These are phyloP conservation scores for Colletotrichum echinochloae DNA, from an alignment of 2,329 filamentous ascomycete genomes.

Conservation along the genomic window DNA sequence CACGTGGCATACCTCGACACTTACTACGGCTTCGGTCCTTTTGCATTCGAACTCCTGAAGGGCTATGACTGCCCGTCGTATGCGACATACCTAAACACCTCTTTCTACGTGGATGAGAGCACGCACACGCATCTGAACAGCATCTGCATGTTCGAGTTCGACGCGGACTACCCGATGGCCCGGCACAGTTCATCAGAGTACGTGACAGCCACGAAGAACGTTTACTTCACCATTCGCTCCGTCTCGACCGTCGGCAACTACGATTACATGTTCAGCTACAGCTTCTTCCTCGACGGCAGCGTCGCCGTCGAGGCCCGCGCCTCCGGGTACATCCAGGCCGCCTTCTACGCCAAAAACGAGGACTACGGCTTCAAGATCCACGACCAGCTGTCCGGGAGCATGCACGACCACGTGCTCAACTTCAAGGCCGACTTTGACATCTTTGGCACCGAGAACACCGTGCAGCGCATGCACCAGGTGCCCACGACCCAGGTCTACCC, in stretches of 20 bases:
- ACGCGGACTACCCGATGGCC: slow-evolving; percentile 61
- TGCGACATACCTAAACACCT: slow-evolving; percentile 61
- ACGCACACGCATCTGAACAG: slow-evolving; percentile 60
- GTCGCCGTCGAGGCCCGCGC: slow-evolving; percentile 64
- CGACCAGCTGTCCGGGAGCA: slow-evolving; percentile 59
- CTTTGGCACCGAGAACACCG: slow-evolving; percentile 59
- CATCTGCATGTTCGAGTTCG: slow-evolving; percentile 68
- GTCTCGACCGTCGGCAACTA: slow-evolving; percentile 67
- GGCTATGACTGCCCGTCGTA: slow-evolving; percentile 66
- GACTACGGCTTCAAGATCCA: slow-evolving; percentile 64
- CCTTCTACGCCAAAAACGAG: slow-evolving; percentile 58
- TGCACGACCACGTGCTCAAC: slow-evolving; percentile 68
- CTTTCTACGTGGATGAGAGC: slow-evolving; percentile 57
- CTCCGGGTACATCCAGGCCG: slow-evolving; percentile 65
- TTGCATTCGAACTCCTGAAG: slow-evolving; percentile 57
- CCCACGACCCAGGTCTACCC: slow-evolving; percentile 53
- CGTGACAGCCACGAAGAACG: slow-evolving; percentile 60
- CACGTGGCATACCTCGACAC: slow-evolving; percentile 59
- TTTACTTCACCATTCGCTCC: slow-evolving; percentile 57
- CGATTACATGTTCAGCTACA: slow-evolving; percentile 63
- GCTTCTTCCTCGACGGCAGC: slow-evolving; percentile 64
- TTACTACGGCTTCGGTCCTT: slow-evolving; percentile 61
- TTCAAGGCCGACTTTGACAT: slow-evolving; percentile 68
- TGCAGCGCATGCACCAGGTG: slow-evolving; percentile 52
- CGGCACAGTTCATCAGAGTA: slow-evolving; percentile 58